Evolutionary conservation across 306 rosid species (phyloP).

Genomic region (Lagenaria siceraria): DNA sequence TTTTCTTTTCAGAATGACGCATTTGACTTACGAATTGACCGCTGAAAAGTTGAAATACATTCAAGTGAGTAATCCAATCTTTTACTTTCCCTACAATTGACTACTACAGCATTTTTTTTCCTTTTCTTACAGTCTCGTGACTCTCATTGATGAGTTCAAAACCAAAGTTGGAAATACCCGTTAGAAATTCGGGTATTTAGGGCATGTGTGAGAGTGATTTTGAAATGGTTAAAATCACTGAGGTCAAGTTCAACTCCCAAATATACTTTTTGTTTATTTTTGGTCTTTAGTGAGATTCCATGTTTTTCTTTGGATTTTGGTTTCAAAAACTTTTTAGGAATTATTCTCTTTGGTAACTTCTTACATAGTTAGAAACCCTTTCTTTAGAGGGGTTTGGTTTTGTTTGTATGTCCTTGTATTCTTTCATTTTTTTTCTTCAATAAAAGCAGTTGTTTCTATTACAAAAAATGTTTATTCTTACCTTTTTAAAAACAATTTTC

Average conservation of each 20-base stretch:
- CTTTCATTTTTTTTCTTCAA: too few species aligned
- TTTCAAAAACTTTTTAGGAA: too few species aligned
- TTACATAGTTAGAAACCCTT: too few species aligned
- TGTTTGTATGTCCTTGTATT: too few species aligned
- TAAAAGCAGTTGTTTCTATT: too few species aligned
- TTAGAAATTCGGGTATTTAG: background rate
- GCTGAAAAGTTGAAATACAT: conserved; percentile 65
- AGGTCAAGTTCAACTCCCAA: background rate
- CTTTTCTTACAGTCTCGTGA: background rate
- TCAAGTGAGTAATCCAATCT: conserved; percentile 43
- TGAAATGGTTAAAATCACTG: background rate
- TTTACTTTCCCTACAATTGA: background rate
- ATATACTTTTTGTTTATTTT: too few species aligned
- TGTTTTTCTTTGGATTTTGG: too few species aligned
- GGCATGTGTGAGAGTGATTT: background rate
- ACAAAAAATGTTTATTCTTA: too few species aligned
- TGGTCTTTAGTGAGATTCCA: too few species aligned
- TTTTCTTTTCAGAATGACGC: conserved; percentile 49
- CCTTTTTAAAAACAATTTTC: too few species aligned
- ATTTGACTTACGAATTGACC: conserved; percentile 61
- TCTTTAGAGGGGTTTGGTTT: too few species aligned
- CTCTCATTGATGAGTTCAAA: background rate
- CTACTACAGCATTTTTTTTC: background rate
- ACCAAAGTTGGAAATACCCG: background rate
- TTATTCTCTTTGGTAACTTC: too few species aligned